Evolutionary conservation across 2,329 filamentous ascomycete genomes (phyloP), one percentile per base, ranked within the genome.

Genomic region (Penicillium sp.): DNA sequence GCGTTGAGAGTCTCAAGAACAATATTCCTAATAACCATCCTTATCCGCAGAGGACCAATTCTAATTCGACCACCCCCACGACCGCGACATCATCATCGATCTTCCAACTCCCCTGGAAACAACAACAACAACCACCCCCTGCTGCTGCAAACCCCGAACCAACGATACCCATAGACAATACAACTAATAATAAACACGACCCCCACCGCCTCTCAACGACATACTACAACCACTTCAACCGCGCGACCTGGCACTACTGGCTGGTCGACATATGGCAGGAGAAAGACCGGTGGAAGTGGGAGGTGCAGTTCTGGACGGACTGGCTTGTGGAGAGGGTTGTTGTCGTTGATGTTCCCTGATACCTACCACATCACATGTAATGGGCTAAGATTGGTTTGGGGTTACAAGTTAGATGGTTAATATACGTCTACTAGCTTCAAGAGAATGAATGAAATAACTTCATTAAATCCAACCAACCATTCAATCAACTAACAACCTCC

Each of bases 271-370:
- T 73, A 24, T 77, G 72, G 71, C 49, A 57, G n/a, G 68, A 67
- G 61, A 43, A 55, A 55, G 75, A 63, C n/a, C 63, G 63, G 56
- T 77, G 74, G 75, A 75, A 68, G 51, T 64, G 68, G 50, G 75
- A 76, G 52, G 68, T 70, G 7, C 76, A 78, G 60, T 64, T 60
- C 38, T 56, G 76, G 21, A 67, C 71, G 3, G 71, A 78, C 61
- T 72, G 67, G 67, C 49, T 74, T 43, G 70, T 77, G 23, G 75
- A 76, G 56, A 64, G 60, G 30, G 63, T 73, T 58, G 68, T 73
- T 53, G 67, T 77, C 7, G 45, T 43, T 18, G 40, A 43, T 43
- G 18, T 21, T 20, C 30, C 30, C 4, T 35, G 16, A 14, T 28
- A 28, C 26, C 8, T 28, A 28, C 5, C 26, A 28, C 26, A n/a